phyloP scores from a whole-genome alignment of 129 eudicot species.

The Tagetes erecta region DNA sequence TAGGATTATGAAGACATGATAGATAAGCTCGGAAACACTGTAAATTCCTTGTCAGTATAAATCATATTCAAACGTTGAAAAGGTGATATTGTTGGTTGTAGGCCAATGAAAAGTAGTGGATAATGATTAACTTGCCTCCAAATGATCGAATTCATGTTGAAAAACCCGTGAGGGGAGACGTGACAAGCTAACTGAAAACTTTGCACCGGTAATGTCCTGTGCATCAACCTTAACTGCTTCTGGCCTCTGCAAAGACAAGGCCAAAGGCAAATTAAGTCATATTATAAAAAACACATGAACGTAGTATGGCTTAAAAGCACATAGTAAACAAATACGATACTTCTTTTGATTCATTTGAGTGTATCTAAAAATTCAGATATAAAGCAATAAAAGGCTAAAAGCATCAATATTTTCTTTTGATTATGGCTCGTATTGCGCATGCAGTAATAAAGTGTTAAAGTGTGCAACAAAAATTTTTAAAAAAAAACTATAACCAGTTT shows the following conservation, averaged over 20 bases:
- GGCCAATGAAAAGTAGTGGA: neutral
- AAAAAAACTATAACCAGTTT: neutral
- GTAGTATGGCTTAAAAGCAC: conserved; percentile 1
- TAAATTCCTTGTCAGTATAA: neutral
- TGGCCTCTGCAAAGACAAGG: conserved; percentile 70
- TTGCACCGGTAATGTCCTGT: conserved; percentile 70
- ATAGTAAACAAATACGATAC: neutral
- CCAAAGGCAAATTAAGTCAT: neutral
- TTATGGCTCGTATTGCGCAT: neutral
- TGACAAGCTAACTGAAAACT: conserved; percentile 44
- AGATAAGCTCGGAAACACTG: conserved; percentile 2
- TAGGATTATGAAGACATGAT: conserved; percentile 9
- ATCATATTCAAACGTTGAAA: conserved; percentile 7
- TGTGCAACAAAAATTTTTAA: neutral
- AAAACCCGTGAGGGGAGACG: conserved; percentile 89
- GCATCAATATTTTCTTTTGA: neutral
- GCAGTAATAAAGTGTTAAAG: conserved; percentile 3
- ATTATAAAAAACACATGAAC: neutral
- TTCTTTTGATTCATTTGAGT: neutral
- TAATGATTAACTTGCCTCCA: conserved; percentile 57
- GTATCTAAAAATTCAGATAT: neutral
- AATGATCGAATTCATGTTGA: conserved; percentile 96
- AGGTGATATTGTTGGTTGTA: neutral
- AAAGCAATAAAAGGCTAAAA: neutral
- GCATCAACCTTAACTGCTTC: conserved; percentile 91